Base-by-base conservation (phyloP, 805 yeast species). In the Ogataea neopini region DNA sequence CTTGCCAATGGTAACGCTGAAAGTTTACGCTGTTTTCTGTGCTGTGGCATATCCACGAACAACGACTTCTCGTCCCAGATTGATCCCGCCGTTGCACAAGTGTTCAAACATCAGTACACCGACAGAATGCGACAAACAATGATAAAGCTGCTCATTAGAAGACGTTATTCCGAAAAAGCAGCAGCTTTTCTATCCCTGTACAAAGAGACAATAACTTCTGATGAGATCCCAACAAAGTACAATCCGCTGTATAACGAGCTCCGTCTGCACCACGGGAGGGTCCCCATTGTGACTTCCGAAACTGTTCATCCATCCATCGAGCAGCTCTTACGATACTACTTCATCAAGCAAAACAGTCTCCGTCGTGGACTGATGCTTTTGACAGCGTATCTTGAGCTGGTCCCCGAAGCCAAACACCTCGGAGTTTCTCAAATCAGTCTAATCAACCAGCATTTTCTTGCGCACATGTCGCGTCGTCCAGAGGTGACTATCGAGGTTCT, bases 101-200 rank as follows among this genome's bases (percentile, higher is more conserved):
- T 52, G 18, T 57, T 51, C 22, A 45, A 25, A 3, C 18, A 33
- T 30, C 47, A 47, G 19, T 60, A 55, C 44, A 30, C 55, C 14
- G 40, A 53, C 23, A 32, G 48, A 6, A 52, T 62, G 59, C 47
- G 53, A 28, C 35, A 48, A 6, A 26, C 50, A 8, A 57, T 57
- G 19, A 48, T 62, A 20, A 51, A 54, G 11, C 22, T 53, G 3
- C 42, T 62, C 11, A 47, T 54, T 3, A 48, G 51, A 15, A 49
- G 51, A 41, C 44, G 42, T 7, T 44, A 49, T 19, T 32, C 44
- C 10, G 25, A 11, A 14, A 51, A 54, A n/a, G 58, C 64, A 1
- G 36, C 43, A n/a, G 37, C 37, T 1, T 56, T 49, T 32, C 38
- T 59, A 11, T 14, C 48, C 10, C 42, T 47, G 6, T 55, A 44